These are phyloP conservation scores for Colletotrichum musicola DNA, from an alignment of 2,329 filamentous ascomycete genomes.

Conservation along the genomic window DNA sequence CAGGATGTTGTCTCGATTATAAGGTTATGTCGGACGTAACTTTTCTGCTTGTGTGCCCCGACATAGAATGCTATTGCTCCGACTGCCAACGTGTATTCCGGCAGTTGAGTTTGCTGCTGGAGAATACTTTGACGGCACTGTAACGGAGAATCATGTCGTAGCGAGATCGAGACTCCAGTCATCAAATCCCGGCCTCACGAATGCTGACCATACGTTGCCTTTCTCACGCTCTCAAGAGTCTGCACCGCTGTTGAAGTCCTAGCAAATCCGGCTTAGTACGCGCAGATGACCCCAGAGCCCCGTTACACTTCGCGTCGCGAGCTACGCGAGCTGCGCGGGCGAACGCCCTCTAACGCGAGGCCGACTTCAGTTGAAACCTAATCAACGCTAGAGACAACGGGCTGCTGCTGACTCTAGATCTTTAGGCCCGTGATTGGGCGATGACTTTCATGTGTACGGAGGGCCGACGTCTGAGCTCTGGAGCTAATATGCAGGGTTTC, in stretches of 20 bases:
- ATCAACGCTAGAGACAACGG: too few relatives aligned
- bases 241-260: not conserved
- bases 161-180: too few relatives aligned
- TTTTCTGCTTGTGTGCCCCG: not conserved
- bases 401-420: too few relatives aligned
- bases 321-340: not conserved
- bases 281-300: not conserved
- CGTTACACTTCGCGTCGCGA: not conserved
- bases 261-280: not conserved
- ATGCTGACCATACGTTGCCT: not conserved
- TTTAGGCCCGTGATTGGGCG: too few relatives aligned
- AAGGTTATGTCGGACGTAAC: slow-evolving; percentile 9
- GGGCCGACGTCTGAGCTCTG: too few relatives aligned
- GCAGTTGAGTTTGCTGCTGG: not conserved
- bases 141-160: not conserved
- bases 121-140: not conserved
- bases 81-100: not conserved
- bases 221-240: not conserved
- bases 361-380: too few relatives aligned
- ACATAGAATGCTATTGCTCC: not conserved
- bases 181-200: not conserved
- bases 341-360: not conserved
- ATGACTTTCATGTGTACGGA: too few relatives aligned
- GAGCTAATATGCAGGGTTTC: too few relatives aligned
- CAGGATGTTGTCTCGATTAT: not conserved